Base-by-base conservation (phyloP, 345 rosid species). In the Cardiospermum halicacabum region DNA sequence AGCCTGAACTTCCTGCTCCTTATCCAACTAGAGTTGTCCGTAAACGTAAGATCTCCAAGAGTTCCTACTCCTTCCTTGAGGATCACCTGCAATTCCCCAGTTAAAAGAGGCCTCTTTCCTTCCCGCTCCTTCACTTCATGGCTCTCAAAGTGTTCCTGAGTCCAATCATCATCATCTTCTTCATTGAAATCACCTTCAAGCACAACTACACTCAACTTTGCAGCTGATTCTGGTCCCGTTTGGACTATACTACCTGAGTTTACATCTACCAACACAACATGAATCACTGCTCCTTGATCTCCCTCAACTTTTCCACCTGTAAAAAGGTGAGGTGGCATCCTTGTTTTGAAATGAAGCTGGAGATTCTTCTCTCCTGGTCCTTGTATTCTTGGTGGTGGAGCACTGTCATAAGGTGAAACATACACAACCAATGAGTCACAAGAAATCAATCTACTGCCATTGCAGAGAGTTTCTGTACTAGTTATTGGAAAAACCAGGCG, bases 21-120 rank as follows among this genome's bases (percentile, higher is more conserved):
- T 51, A 90, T 93, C 98, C 98, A 93, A 72, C 97, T 93, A 22
- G 98, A 93, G 77, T 93, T 93, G 59, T 93, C 98, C 0, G 92
- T 90, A 64, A 93, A 93, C 61, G 79, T 81, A 69, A 93, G 89
- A 47, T 90, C 92, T 32, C 97, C 97, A 21, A 93, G 77, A 59
- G 86, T 89, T 74, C 96, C 97, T 31, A 90, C 79, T 8, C 98
- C 98, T 67, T 88, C 97, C 72, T 86, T 86, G 57, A 93, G 89
- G 34, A 50, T 48, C 50, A 90, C 78, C 67, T 81, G 96, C 42
- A 86, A 80, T 21, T 90, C 97, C 65, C 98, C 97, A 0, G 92
- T 93, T 66, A 93, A 74, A 30, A 93, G 76, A 4, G 98, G 98
- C 40, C 91, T 79, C 75, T 86, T 93, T 53, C 98, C 98, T 62